Evolutionary conservation across 2,329 filamentous ascomycete genomes (phyloP), one percentile per base, ranked within the genome.

Genomic region (Fusarium odoratissimum): DNA sequence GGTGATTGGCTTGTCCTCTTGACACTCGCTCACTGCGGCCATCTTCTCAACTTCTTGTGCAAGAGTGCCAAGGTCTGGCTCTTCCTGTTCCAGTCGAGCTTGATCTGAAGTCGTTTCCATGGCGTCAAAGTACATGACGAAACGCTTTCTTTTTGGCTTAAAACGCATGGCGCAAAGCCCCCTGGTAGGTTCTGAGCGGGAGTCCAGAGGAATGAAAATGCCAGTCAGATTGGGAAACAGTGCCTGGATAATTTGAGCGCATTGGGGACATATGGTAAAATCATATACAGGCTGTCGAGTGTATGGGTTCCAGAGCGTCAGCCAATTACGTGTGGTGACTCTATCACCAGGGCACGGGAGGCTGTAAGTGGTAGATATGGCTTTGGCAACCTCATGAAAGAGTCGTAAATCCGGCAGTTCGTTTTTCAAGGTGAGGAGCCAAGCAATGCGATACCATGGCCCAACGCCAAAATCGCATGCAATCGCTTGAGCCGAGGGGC

Each of bases 361-460:
- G 76, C 73, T 87, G 19, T 78, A 87, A 8, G 88, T 86, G 5
- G 88, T 84, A 10, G 77, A 58, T 21, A 76, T 69, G 42, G 94
- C 87, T 14, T 88, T 87, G 9, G 92, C 91, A 38, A 97, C 86
- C 41, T 89, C 87, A 65, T 92, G 89, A 35, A 98, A 86, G 9
- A 97, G 83, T 17, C 89, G 88, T 44, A 96, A 83, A 72, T 94
- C 90, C 6, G 87, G 85, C 23, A 89, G 85, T 17, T 89, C 83
- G 73, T 93, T 89, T 80, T 95, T 94, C 58, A 93, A 84, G 5
- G 91, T 95, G 70, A 97, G 86, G 6, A 95, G 86, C 90, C 93
- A 97, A 2, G 95, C 95, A 42, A 97, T 90, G 33, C 93, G 91
- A 76, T 94, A 92, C 94, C 95, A 98, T 2, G 92, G 89, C 1